A percentile compares a stretch with the other conserved stretches of the same genome.
phyloP scores from a whole-genome alignment of 176 grass and related monocot genomes.

The Triticum timopheevii region DNA sequence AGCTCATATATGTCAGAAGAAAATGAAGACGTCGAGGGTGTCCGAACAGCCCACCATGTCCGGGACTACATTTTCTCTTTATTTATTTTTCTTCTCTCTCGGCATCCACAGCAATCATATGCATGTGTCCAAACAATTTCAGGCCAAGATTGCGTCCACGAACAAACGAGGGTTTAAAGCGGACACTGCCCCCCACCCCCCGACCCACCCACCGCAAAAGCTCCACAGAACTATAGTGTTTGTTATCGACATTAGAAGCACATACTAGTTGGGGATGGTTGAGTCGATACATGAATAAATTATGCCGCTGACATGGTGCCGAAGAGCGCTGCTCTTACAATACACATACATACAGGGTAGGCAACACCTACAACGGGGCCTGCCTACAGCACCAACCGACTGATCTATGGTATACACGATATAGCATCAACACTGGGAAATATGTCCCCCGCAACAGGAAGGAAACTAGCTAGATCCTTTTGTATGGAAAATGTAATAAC shows the following conservation, averaged over 20 bases:
- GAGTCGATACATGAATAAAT: constrained; percentile 9
- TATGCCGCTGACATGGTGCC: constrained; percentile 1
- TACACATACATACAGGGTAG: constrained; percentile 44
- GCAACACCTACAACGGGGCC: constrained; percentile 29
- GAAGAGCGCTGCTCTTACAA: constrained; percentile 26
- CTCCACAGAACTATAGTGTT: no score
- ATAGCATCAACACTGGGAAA: constrained; percentile 24
- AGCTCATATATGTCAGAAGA: no score
- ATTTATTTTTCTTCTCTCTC: no score
- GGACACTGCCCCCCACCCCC: no score
- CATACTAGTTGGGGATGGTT: not conserved
- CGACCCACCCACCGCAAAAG: no score
- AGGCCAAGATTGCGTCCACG: no score
- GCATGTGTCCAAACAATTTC: no score
- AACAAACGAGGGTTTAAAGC: no score
- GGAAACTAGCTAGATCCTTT: constrained; percentile 26
- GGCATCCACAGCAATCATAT: no score
- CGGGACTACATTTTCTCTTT: no score
- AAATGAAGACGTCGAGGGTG: no score
- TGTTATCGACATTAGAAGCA: not conserved
- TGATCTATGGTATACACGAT: constrained; percentile 47
- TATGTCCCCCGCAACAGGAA: not conserved
- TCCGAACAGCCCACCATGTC: no score
- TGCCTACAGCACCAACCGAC: constrained; percentile 13
- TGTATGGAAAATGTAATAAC: constrained; percentile 36